Percentiles rank a stretch among this genome's conserved stretches.
phyloP scores from a whole-genome alignment of 2,329 filamentous ascomycete species.

The Clarireedia monteithiana region DNA sequence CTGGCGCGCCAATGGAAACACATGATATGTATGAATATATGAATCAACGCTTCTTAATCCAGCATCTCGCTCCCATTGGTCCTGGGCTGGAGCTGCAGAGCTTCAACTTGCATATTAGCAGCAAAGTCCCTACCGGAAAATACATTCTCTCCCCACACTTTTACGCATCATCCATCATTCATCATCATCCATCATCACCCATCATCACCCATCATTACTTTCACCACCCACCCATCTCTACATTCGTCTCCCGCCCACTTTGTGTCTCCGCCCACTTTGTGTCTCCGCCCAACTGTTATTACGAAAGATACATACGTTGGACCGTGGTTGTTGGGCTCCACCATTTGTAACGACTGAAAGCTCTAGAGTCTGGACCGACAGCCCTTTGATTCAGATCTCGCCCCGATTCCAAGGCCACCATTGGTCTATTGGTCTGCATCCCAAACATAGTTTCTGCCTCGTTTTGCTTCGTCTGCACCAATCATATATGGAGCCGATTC shows the following conservation, averaged over 20 bases:
- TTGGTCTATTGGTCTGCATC: no score
- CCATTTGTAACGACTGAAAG: neutral
- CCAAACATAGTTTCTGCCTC: no score
- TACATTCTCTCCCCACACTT: conserved; percentile 7
- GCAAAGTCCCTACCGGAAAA: conserved; percentile 5
- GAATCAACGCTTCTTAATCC: neutral
- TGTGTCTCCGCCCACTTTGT: neutral
- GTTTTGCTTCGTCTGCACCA: no score
- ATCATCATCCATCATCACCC: neutral
- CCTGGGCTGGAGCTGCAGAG: neutral
- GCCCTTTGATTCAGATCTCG: neutral
- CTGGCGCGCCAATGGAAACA: neutral
- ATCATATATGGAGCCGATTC: no score
- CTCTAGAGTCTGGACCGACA: neutral
- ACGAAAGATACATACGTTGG: neutral
- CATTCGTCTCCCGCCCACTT: neutral
- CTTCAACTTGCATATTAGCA: conserved; percentile 4
- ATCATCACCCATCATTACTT: neutral
- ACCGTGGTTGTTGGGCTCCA: neutral
- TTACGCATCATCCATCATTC: neutral
- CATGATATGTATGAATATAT: neutral
- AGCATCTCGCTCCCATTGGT: neutral
- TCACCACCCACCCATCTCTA: neutral
- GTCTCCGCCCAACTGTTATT: neutral
- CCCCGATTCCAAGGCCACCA: neutral